Percentiles rank a stretch among this genome's conserved stretches.
Evolutionary conservation across 257 asterid species (phyloP).

Genomic region (Scutellaria galericulata): DNA sequence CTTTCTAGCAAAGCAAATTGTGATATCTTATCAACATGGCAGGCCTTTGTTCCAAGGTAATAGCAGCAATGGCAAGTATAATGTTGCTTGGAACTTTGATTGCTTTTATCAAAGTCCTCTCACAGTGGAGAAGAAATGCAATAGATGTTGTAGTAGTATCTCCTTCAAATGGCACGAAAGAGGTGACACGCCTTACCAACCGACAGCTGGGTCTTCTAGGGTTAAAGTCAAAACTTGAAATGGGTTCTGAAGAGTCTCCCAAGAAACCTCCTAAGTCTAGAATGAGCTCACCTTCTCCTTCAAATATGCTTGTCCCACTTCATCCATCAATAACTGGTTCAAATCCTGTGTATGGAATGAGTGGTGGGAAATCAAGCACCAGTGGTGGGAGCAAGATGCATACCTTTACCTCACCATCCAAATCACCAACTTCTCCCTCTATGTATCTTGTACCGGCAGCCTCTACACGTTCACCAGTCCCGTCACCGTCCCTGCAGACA

Average conservation of each 20-base stretch:
- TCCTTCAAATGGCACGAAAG: constrained; percentile 67
- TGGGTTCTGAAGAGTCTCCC: constrained; percentile 51
- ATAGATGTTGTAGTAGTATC: constrained; percentile 51
- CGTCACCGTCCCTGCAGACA: constrained; percentile 60
- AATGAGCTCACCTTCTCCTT: constrained; percentile 54
- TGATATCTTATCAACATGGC: constrained; percentile 33
- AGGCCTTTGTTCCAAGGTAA: constrained; percentile 61
- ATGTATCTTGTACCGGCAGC: constrained; percentile 68
- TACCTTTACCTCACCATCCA: constrained; percentile 61
- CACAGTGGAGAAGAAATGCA: constrained; percentile 60
- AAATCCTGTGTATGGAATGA: constrained; percentile 51
- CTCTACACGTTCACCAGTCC: constrained; percentile 60
- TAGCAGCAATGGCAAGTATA: constrained; percentile 51
- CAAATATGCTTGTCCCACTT: constrained; percentile 73
- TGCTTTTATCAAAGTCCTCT: constrained; percentile 70
- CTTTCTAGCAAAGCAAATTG: constrained; percentile 18
- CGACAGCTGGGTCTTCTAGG: constrained; percentile 86
- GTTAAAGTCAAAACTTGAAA: constrained; percentile 60
- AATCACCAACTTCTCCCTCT: constrained; percentile 80
- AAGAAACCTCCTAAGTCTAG: constrained; percentile 79
- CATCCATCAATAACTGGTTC: constrained; percentile 66
- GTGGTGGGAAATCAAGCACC: constrained; percentile 62
- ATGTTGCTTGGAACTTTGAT: constrained; percentile 57
- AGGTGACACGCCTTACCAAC: constrained; percentile 60
- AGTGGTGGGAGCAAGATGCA: constrained; percentile 56